Evolutionary conservation across 2,329 filamentous ascomycete genomes (phyloP).

Genomic region (Fusarium lyarnte): DNA sequence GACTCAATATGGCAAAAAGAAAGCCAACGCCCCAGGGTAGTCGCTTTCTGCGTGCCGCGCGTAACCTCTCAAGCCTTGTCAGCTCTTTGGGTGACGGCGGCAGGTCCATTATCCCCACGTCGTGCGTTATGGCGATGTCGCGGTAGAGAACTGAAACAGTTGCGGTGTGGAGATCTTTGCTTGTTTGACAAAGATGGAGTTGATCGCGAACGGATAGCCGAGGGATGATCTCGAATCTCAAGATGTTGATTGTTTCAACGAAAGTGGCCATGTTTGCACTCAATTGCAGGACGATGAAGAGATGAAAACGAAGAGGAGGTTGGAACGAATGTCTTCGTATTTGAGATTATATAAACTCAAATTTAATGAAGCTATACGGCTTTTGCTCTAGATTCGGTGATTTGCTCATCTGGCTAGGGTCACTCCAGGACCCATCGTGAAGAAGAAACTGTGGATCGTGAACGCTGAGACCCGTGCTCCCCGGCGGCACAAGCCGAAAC

Average conservation of each 20-base stretch:
- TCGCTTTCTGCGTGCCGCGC: not conserved
- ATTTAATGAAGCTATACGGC: not conserved
- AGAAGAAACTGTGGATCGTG: not conserved
- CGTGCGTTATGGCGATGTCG: conserved; percentile 2
- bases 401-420: not conserved
- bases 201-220: conserved; percentile 11
- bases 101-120: not conserved
- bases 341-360: not conserved
- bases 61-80: not conserved
- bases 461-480: not conserved
- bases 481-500: not conserved
- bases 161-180: conserved; percentile 5
- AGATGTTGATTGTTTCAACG: conserved; percentile 11
- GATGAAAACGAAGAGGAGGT: too few species aligned
- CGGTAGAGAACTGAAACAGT: not conserved
- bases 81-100: not conserved
- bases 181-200: conserved; percentile 11
- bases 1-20: not conserved
- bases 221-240: conserved; percentile 6
- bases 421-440: not conserved
- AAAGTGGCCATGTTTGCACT: not conserved
- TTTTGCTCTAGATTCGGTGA: not conserved
- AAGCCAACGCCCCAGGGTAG: not conserved
- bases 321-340: accelerated
- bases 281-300: too few species aligned